These are phyloP conservation scores for Nakazawaea wickerhamii DNA, from an alignment of 805 yeast genomes.

Conservation along the genomic window DNA sequence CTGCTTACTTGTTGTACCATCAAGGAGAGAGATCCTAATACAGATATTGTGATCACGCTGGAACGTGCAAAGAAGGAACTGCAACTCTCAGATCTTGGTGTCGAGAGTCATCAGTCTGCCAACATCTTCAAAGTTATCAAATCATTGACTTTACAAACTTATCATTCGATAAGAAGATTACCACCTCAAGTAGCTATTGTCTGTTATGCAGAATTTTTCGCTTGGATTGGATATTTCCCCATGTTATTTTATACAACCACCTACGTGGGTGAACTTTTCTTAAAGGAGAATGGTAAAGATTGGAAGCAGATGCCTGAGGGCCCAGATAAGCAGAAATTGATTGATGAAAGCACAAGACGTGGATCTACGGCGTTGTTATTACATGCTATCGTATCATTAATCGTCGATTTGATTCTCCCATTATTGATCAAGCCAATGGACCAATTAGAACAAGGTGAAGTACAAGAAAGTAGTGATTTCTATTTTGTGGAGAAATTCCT, in stretches of 20 bases:
- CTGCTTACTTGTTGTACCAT: constrained; percentile 35
- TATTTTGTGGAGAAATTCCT: constrained; percentile 9
- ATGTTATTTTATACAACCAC: constrained; percentile 61
- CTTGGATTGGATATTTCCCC: constrained; percentile 68
- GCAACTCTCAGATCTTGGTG: constrained; percentile 30
- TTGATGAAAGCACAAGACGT: constrained; percentile 43
- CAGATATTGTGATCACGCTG: constrained; percentile 31
- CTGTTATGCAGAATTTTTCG: constrained; percentile 54
- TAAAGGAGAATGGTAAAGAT: constrained; percentile 34
- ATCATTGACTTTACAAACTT: constrained; percentile 29
- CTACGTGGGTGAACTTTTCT: constrained; percentile 56
- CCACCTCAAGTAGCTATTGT: constrained; percentile 48
- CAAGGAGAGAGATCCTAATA: constrained; percentile 44
- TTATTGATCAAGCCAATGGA: constrained; percentile 30
- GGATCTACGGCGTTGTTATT: constrained; percentile 48
- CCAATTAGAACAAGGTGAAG: background rate
- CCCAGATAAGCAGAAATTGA: constrained; percentile 27
- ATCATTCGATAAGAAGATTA: constrained; percentile 29
- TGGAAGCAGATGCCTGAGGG: constrained; percentile 32
- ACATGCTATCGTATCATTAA: constrained; percentile 43
- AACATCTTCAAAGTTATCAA: constrained; percentile 17
- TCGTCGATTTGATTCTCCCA: constrained; percentile 41
- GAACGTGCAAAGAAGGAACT: constrained; percentile 31
- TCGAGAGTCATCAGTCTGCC: constrained; percentile 19
- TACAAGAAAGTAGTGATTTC: background rate